These are phyloP conservation scores for Arabidopsis hybrid DNA, from an alignment of 441 rosid genomes.

Conservation along the genomic window DNA sequence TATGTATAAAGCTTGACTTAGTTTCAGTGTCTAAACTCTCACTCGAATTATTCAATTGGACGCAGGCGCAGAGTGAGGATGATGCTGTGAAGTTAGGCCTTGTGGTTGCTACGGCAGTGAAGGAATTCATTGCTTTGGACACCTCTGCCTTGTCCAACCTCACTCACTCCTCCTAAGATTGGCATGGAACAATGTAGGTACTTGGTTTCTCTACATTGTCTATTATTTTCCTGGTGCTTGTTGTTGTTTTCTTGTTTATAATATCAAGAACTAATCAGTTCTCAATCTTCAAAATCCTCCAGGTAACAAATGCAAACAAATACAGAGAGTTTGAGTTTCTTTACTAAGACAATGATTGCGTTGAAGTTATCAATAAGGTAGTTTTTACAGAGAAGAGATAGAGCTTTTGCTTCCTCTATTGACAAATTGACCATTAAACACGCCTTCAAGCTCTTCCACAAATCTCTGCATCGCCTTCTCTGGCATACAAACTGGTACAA, in stretches of 20 bases:
- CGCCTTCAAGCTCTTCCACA: constrained; percentile 36
- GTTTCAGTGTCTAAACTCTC: constrained; percentile 7
- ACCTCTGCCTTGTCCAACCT: constrained; percentile 77
- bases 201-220: constrained; percentile 9
- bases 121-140: constrained; percentile 85
- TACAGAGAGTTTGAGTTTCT: background rate
- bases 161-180: constrained; percentile 50
- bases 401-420: constrained; percentile 2
- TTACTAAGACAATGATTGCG: background rate
- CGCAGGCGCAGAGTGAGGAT: constrained; percentile 76
- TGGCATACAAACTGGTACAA: constrained; percentile 55
- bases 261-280: constrained; percentile 3
- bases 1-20: background rate
- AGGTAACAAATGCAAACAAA: background rate
- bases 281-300: background rate
- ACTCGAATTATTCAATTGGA: constrained; percentile 9
- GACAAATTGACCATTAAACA: constrained; percentile 14
- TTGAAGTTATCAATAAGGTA: background rate
- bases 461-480: constrained; percentile 53
- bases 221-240: background rate
- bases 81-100: constrained; percentile 84
- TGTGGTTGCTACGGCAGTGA: constrained; percentile 64
- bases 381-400: constrained; percentile 29
- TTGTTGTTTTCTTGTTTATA: constrained; percentile 7
- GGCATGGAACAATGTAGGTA: background rate